Evolutionary conservation across 2,329 filamentous ascomycete species (phyloP).

Genomic region (Trichoderma citrinoviride): DNA sequence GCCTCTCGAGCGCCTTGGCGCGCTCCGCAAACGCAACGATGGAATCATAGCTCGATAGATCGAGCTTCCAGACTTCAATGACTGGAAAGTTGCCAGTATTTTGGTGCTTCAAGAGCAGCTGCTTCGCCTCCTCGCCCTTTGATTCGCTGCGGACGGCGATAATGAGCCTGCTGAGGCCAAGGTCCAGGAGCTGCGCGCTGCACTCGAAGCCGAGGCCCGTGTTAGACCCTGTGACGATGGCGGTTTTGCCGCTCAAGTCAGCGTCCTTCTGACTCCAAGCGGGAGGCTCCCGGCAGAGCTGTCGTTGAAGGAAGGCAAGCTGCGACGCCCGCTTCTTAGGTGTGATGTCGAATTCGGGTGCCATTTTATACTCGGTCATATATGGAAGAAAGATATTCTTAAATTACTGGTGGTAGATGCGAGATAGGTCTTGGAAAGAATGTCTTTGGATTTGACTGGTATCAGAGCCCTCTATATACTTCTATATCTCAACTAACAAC

Average conservation of each 20-base stretch:
- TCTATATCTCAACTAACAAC: not conserved
- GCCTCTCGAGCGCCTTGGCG: not conserved
- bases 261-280: conserved; percentile 6
- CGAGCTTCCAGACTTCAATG: not conserved
- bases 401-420: no score
- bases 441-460: no score
- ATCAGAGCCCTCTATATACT: no score
- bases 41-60: conserved; percentile 8
- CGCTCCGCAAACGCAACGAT: not conserved
- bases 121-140: not conserved
- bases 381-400: no score
- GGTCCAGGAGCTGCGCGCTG: not conserved
- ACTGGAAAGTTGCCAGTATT: not conserved
- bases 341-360: not conserved
- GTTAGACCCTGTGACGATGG: conserved; percentile 8
- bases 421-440: no score
- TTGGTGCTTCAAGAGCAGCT: not conserved
- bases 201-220: conserved; percentile 8
- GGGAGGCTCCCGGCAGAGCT: not conserved
- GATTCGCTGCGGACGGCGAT: conserved; percentile 3
- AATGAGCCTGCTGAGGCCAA: conserved; percentile 5
- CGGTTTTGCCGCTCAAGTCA: not conserved
- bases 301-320: not conserved
- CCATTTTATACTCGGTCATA: no score
- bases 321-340: not conserved